Base-by-base conservation (phyloP, 176 grass and related monocot genomes). In the Luzula sylvatica region DNA sequence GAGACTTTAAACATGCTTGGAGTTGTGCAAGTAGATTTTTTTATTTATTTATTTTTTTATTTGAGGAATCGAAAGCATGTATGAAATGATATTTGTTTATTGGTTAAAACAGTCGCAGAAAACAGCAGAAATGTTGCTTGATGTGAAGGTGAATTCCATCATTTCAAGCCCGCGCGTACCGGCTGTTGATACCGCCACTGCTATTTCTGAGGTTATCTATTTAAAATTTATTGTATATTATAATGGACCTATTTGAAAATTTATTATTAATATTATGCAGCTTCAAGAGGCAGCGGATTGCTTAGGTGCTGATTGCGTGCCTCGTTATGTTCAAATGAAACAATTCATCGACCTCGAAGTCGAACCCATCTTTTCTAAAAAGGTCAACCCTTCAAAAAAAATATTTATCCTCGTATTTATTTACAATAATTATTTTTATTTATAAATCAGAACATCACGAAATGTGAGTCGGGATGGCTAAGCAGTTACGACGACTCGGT, bases 221-320 rank as follows among this genome's bases (percentile, higher is more conserved):
- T 12, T 28, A 12, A 23, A 27, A 64, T 46, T 8, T 42, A 15
- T 43, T 45, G 9, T 18, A 60, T 17, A 46, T 14, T 12, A 15
- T n/a, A 46, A 17, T 46, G 43, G 4, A 46, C 11, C 15, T 12
- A 13, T 46, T 46, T 46, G 15, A 14, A 46, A 46, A 46, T 46
- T 15, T 2, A 46, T 46, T 3, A 42, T 42, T 42, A 64, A 18
- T 7, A 62, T 25, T 64, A 60, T 59, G 55, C 47, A 96, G 92
- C 77, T 96, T 64, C 84, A 96, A 77, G 92, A 80, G 47, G 81
- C 84, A 67, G 92, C 92, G 51, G 92, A 86, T 68, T 96, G 81
- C 65, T 77, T 96, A 59, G 85, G 85, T 49, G 77, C 63, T 54
- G 85, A 96, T 25, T 82, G 92, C 5, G 65, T 90, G 11, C 81